These are phyloP conservation scores for Wickerhamomyces ciferrii DNA, from an alignment of 805 yeast species.

Conservation along the genomic window DNA sequence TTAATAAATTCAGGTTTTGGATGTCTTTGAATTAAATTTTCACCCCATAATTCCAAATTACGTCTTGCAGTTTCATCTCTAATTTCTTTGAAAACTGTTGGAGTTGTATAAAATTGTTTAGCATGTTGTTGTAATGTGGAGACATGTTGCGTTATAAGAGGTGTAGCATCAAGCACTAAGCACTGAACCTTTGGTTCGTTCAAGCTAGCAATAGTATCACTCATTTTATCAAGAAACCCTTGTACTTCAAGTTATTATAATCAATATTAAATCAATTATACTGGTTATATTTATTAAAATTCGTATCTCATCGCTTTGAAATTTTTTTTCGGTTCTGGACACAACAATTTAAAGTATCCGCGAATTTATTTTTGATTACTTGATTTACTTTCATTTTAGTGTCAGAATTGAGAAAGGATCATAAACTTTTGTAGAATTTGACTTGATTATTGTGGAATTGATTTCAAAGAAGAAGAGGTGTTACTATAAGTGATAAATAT, in stretches of 20 bases:
- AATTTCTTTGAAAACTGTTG: conserved; percentile 84
- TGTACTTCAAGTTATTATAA: too few relatives aligned
- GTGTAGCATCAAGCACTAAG: conserved; percentile 91
- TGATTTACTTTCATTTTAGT: too few relatives aligned
- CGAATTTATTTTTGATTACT: too few relatives aligned
- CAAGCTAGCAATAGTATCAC: background rate
- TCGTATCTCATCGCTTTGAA: conserved; percentile 1
- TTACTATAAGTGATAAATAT: too few relatives aligned
- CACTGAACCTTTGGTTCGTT: conserved; percentile 13
- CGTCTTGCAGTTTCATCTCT: conserved; percentile 80
- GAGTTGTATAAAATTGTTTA: conserved; percentile 74
- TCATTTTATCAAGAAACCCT: background rate
- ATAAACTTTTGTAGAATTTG: too few relatives aligned
- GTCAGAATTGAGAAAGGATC: too few relatives aligned
- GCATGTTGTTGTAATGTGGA: conserved; percentile 70
- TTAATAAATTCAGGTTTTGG: conserved; percentile 64
- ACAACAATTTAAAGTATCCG: background rate
- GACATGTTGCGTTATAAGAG: conserved; percentile 81
- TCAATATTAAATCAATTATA: background rate
- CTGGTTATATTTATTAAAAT: background rate
- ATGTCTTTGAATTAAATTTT: conserved; percentile 62
- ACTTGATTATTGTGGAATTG: too few relatives aligned
- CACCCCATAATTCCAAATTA: conserved; percentile 79
- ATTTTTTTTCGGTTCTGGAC: background rate
- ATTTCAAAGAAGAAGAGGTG: too few relatives aligned